Base-by-base conservation (phyloP, 805 yeast genomes). In the Yamadazyma ubonensis region DNA sequence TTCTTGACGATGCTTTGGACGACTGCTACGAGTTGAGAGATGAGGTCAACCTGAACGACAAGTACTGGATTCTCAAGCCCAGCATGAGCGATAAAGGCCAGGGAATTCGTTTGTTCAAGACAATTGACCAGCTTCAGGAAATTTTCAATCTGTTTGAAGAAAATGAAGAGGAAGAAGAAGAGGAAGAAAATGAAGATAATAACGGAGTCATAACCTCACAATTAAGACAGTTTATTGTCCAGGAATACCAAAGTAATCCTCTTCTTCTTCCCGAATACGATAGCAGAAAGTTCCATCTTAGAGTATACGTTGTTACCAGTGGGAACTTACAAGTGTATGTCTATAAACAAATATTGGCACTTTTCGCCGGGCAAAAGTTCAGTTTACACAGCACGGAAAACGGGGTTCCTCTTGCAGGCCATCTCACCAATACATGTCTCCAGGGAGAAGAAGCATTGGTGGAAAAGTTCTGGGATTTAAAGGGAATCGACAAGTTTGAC, bases 31-130 rank as follows among this genome's bases (percentile, higher is more conserved):
- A 91, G 55, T 69, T 93, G 36, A 67, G 96, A 43, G 83, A 83
- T 38, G 96, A 85, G 50, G 65, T 93, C 23, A 83, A 81, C 43
- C 58, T 61, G 8, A 78, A 76, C 10, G 72, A 68, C 12, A 78
- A 75, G 48, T 76, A 83, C 33, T 91, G 95, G 90, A 93, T 93
- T 27, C 71, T 93, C 57, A 93, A 93, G 57, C 99, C 99, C 11
- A 81, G 96, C 48, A 89, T 93, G 96, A 85, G 95, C 54, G 99
- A 93, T 57, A 83, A 91, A 57, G 99, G 96, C 8, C 96, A 93
- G 58, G 99, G 99, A 0, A 91, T 93, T 36, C 67, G 96, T 28
- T 62, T 93, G 0, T 93, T 93, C 65, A 73, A 72, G 39, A 81
- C 89, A 0, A 70, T 87, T 25, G 86, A 81, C 6, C 93, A 89